Percentiles rank a stretch among this genome's conserved stretches.
These are phyloP conservation scores for Trebouxia sp. DNA, from an alignment of 139 green algal genomes.

Conservation along the genomic window DNA sequence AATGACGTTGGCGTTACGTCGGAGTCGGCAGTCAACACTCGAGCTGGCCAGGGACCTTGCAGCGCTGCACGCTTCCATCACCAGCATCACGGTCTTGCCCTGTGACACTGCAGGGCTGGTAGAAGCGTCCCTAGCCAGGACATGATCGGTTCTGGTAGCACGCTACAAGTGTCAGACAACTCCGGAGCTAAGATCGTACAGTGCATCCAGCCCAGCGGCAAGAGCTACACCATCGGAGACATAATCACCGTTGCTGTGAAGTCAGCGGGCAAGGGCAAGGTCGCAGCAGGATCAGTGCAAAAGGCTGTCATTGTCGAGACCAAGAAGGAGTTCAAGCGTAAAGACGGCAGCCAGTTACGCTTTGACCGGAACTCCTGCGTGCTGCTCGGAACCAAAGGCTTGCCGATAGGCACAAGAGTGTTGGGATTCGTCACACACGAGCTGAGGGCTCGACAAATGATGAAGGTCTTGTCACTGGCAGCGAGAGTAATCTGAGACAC, in stretches of 20 bases:
- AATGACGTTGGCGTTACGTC: no score
- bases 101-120: neutral
- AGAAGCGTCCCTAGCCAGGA: neutral
- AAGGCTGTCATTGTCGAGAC: slow-evolving; percentile 68
- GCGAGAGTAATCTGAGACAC: slow-evolving; percentile 53
- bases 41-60: no score
- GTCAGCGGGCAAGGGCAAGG: slow-evolving; percentile 50
- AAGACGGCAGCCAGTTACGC: slow-evolving; percentile 50
- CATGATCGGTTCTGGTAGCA: slow-evolving; percentile 28
- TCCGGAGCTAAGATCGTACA: slow-evolving; percentile 60
- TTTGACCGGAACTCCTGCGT: slow-evolving; percentile 67
- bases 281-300: slow-evolving; percentile 42
- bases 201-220: slow-evolving; percentile 54
- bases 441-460: slow-evolving; percentile 53
- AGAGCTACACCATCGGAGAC: slow-evolving; percentile 51
- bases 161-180: slow-evolving; percentile 53
- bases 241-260: slow-evolving; percentile 69
- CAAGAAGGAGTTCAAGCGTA: slow-evolving; percentile 50
- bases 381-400: slow-evolving; percentile 56
- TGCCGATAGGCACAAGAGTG: slow-evolving; percentile 62
- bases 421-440: slow-evolving; percentile 68
- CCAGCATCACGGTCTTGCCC: neutral
- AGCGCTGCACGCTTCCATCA: neutral
- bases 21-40: no score
- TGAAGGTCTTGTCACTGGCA: slow-evolving; percentile 65